Evolutionary conservation across 179 eudicot genomes (phyloP).

Genomic region (Monotropa hypopitys): DNA sequence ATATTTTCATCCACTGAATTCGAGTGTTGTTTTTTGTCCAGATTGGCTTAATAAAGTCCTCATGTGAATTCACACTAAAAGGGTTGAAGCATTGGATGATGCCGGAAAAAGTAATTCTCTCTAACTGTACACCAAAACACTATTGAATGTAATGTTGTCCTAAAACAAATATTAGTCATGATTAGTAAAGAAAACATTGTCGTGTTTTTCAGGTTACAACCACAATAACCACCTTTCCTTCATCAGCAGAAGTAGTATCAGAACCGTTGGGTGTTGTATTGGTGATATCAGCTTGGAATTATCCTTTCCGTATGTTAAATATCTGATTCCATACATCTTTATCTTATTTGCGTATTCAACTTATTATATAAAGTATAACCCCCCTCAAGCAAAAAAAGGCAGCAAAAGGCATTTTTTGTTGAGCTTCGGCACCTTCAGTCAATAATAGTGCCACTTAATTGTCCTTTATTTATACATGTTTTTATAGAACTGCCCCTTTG

Average conservation of each 20-base stretch:
- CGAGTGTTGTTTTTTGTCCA: constrained; percentile 15
- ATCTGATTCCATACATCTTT: not conserved
- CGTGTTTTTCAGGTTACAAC: constrained; percentile 47
- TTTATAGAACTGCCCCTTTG: no score
- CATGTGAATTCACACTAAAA: constrained; percentile 48
- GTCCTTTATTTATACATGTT: no score
- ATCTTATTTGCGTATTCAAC: not conserved
- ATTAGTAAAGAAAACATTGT: not conserved
- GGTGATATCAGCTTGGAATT: constrained; percentile 87
- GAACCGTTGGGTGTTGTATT: constrained; percentile 73
- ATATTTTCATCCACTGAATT: not conserved
- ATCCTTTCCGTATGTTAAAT: constrained; percentile 56
- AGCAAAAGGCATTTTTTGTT: no score
- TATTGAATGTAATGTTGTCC: not conserved
- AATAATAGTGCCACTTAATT: no score
- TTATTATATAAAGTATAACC: not conserved
- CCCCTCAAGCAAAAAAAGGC: no score
- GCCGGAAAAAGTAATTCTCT: constrained; percentile 45
- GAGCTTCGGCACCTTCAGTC: no score
- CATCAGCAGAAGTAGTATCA: constrained; percentile 62
- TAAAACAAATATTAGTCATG: not conserved
- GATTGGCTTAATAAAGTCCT: constrained; percentile 30
- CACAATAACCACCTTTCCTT: constrained; percentile 42
- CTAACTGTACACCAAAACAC: not conserved
- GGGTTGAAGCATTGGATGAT: constrained; percentile 61